Conservation (phyloP, 306 rosid species). For the Trifolium repens region DNA sequence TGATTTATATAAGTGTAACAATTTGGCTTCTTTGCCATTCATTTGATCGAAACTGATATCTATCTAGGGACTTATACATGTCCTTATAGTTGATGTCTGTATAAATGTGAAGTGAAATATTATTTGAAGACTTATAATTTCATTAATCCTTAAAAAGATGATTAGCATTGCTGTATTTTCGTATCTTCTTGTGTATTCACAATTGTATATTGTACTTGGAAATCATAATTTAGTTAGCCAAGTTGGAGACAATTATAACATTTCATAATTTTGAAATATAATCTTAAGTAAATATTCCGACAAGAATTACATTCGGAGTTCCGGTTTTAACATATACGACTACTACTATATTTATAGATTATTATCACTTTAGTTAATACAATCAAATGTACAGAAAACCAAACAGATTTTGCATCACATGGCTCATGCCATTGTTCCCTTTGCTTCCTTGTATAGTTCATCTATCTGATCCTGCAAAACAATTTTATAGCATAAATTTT, state of each 20-base stretch:
- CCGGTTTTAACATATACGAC: conserved; percentile 8
- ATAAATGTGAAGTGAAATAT: conserved; percentile 35
- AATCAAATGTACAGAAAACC: conserved; percentile 37
- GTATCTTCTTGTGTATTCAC: background rate
- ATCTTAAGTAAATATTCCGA: background rate
- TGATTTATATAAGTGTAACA: background rate
- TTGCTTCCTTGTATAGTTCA: conserved; percentile 69
- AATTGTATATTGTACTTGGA: background rate
- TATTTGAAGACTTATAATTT: conserved; percentile 7
- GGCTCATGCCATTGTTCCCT: conserved; percentile 55
- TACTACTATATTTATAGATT: conserved; percentile 18
- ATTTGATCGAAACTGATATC: conserved; percentile 22
- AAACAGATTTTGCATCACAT: conserved; percentile 27
- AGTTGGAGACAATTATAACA: background rate
- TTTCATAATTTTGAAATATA: conserved; percentile 11
- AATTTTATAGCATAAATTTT: background rate
- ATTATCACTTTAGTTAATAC: conserved; percentile 21
- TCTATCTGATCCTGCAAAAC: conserved; percentile 68
- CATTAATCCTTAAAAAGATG: background rate
- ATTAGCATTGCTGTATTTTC: conserved; percentile 7
- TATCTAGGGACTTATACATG: background rate
- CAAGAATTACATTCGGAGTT: conserved; percentile 13
- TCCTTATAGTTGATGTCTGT: conserved; percentile 17
- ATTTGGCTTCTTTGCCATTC: background rate
- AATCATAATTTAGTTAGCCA: background rate